Percentiles rank a stretch among this genome's conserved stretches.
phyloP scores from a whole-genome alignment of 2,329 filamentous ascomycete genomes.

The Rutstroemia sp. region DNA sequence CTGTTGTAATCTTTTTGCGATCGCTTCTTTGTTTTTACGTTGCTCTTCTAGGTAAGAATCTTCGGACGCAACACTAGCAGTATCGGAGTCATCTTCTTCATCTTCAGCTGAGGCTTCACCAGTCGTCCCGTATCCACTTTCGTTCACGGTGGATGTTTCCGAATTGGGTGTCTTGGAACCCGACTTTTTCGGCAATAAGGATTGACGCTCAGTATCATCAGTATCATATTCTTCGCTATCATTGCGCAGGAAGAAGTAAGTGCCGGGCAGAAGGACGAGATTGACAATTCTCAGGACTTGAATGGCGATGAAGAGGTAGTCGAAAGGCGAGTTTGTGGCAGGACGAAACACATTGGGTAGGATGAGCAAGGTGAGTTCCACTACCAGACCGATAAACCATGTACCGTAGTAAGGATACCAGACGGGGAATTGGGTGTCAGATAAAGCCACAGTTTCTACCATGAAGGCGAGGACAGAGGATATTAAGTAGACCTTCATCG shows the following conservation, averaged over 20 bases:
- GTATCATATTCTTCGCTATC: conserved; percentile 27
- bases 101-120: conserved; percentile 15
- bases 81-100: conserved; percentile 10
- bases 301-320: conserved; percentile 18
- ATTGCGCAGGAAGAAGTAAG: conserved; percentile 27
- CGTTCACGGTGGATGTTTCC: conserved; percentile 17
- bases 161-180: conserved; percentile 26
- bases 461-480: conserved; percentile 59
- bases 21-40: conserved; percentile 48
- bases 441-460: conserved; percentile 48
- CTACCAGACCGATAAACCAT: conserved; percentile 49
- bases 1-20: conserved; percentile 62
- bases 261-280: conserved; percentile 31
- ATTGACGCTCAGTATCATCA: conserved; percentile 50
- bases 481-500: conserved; percentile 44
- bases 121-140: conserved; percentile 24
- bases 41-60: conserved; percentile 47
- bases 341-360: conserved; percentile 27
- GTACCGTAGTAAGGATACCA: conserved; percentile 59
- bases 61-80: conserved; percentile 35
- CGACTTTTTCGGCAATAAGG: conserved; percentile 42
- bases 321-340: conserved; percentile 18
- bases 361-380: conserved; percentile 43
- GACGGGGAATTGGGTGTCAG: conserved; percentile 41
- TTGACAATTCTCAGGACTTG: conserved; percentile 25